Percentiles rank a stretch among this genome's conserved stretches.
Evolutionary conservation across 2,329 filamentous ascomycete genomes (phyloP).

Genomic region (Pleoardoris graminearum): DNA sequence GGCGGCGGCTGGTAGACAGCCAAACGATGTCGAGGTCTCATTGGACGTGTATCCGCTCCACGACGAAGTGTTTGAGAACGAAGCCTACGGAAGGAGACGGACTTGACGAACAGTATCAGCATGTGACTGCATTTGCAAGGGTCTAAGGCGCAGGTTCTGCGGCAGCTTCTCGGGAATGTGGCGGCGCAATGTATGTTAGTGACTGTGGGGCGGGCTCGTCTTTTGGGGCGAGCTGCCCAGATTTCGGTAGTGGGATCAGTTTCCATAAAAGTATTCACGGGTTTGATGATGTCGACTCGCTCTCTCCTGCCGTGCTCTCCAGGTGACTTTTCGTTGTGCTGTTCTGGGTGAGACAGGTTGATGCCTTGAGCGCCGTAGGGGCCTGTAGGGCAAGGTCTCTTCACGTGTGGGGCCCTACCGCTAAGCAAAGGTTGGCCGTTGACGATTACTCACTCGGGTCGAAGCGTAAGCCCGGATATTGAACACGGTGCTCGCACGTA

Average conservation of each 20-base stretch:
- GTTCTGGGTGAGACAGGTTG: too few species aligned
- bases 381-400: too few species aligned
- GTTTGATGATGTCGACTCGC: too few species aligned
- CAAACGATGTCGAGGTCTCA: background rate
- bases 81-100: background rate
- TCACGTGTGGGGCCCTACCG: too few species aligned
- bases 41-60: background rate
- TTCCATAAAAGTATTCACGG: background rate
- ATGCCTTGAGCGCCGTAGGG: too few species aligned
- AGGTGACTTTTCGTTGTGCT: too few species aligned
- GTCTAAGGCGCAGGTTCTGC: background rate
- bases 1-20: conserved; percentile 3
- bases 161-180: background rate
- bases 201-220: background rate
- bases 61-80: background rate
- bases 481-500: too few species aligned
- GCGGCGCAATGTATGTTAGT: background rate
- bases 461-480: too few species aligned
- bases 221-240: background rate
- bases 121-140: background rate
- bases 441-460: too few species aligned
- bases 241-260: background rate
- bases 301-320: too few species aligned
- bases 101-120: background rate
- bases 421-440: too few species aligned